A percentile compares a stretch with the other conserved stretches of the same genome.
Evolutionary conservation across 129 eudicot genomes (phyloP).

Genomic region (Arctium minus): DNA sequence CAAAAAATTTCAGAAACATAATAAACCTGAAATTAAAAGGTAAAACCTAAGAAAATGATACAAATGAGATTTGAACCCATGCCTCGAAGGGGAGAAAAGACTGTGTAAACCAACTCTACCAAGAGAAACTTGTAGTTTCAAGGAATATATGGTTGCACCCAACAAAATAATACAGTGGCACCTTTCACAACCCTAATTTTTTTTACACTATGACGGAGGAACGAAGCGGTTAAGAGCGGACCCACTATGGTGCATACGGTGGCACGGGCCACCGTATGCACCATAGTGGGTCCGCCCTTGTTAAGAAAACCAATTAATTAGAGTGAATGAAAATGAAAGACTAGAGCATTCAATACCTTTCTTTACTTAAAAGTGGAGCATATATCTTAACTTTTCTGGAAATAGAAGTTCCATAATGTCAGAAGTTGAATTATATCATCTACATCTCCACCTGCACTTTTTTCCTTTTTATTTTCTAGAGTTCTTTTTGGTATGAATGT

Average conservation of each 20-base stretch:
- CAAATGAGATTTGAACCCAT: background rate
- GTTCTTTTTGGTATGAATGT: background rate
- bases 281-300: background rate
- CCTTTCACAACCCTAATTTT: background rate
- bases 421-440: constrained; percentile 2
- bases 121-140: background rate
- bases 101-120: background rate
- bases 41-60: background rate
- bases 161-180: background rate
- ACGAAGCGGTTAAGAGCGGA: too few relatives aligned
- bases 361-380: constrained; percentile 42
- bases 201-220: background rate
- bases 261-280: background rate
- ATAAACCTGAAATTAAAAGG: background rate
- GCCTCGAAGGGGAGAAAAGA: background rate
- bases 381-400: constrained; percentile 28
- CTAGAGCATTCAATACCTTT: constrained; percentile 31
- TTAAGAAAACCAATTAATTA: background rate
- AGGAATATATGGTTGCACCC: background rate
- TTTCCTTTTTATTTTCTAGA: background rate
- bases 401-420: constrained; percentile 7
- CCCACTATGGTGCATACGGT: too few relatives aligned
- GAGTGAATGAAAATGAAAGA: constrained; percentile 14
- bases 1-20: background rate
- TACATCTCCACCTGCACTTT: constrained; percentile 4